Base-by-base conservation (phyloP, 2,329 filamentous ascomycete species). In the Sporothrix schenckii region DNA sequence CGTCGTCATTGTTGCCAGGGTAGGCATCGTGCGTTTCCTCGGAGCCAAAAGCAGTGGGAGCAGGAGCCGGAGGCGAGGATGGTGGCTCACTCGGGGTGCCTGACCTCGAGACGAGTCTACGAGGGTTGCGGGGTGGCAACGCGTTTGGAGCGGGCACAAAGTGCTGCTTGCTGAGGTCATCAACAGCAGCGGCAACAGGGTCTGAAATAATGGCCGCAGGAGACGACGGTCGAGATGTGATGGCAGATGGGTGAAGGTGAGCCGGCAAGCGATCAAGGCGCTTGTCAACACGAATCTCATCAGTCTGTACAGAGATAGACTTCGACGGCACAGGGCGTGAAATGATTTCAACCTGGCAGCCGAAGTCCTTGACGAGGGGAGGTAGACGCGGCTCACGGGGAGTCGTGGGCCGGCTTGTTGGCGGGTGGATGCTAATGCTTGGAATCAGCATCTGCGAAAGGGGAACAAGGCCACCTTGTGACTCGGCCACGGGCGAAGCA, bases 381-480 rank as follows among this genome's bases (percentile, higher is more conserved):
- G 97, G 89, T 69, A 97, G 87, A 6, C 89, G 85, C 67, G 90
- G 89, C 74, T 90, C 88, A 63, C 86, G 87, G 1, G 93, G 93
- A 2, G 93, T 93, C 4, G 89, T 84, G n/a, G 94, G 93, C 63
- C 91, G 88, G 69, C 93, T 97, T 3, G 86, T 88, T 0, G 95
- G 94, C 44, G 95, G 95, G 75, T 97, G 92, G 67, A 99, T 92
- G 70, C 92, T 91, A 77, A 99, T 99, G 75, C 90, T 92, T 0
- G 94, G 94, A 72, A 97, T 91, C 4, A 84, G 77, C 71, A 88
- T 80, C 74, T 80, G 80, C 11, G 66, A 50, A 10, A 72, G 24
- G 0, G 70, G 54, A 14, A 71, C n/a, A 14, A 70, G 44, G 19
- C 44, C 49, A n/a, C n/a, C 24, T 13, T 66, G 61, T 3, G 66